These are phyloP conservation scores for Rhodosporidiobolus odoratus DNA, from an alignment of 768 basidiomycete genomes.

Conservation along the genomic window DNA sequence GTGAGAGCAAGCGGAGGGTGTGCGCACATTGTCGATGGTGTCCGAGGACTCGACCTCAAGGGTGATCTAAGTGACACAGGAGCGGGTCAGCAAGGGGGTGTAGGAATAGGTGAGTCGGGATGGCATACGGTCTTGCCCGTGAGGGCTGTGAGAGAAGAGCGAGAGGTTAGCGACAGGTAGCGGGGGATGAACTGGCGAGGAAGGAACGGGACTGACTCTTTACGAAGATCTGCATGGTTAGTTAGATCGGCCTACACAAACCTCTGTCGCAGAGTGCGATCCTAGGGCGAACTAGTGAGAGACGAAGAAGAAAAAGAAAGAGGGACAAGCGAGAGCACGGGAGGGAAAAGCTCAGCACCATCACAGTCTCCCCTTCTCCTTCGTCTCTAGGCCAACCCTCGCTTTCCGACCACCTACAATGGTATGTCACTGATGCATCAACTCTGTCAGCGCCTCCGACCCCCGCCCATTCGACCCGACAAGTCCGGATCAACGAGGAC, in stretches of 20 bases:
- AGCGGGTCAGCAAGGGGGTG: constrained; percentile 39
- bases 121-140: constrained; percentile 89
- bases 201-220: constrained; percentile 46
- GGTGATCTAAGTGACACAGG: constrained; percentile 55
- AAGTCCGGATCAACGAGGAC: too few species aligned
- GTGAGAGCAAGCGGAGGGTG: neutral
- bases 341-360: neutral
- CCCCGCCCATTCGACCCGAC: too few species aligned
- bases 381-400: neutral
- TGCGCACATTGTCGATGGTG: constrained; percentile 83
- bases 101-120: constrained; percentile 50
- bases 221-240: constrained; percentile 90
- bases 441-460: too few species aligned
- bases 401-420: constrained; percentile 7
- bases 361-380: neutral
- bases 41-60: constrained; percentile 88
- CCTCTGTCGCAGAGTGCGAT: constrained; percentile 7
- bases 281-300: constrained; percentile 10
- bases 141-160: constrained; percentile 59
- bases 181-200: constrained; percentile 49
- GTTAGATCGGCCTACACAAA: constrained; percentile 28
- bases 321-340: neutral
- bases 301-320: neutral
- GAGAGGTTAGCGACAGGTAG: constrained; percentile 51
- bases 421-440: neutral